A percentile compares a stretch with the other conserved stretches of the same genome.
Conservation (phyloP, 306 rosid genomes). For the Quercus bicolor region DNA sequence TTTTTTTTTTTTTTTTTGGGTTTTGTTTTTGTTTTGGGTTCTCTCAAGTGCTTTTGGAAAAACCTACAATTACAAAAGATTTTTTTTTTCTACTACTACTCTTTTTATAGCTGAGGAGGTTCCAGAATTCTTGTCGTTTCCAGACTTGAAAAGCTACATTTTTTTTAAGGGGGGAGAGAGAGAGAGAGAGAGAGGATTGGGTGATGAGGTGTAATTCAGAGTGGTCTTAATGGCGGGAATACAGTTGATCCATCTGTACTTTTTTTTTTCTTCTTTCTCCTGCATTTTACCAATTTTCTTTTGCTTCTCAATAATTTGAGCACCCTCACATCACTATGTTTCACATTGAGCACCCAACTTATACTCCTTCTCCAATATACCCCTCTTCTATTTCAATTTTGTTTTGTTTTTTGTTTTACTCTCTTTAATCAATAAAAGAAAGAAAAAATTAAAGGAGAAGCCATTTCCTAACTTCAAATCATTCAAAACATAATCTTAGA, state of each 20-base stretch:
- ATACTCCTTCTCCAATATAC: constrained; percentile 36
- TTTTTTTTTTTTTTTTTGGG: background rate
- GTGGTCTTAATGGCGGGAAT: constrained; percentile 65
- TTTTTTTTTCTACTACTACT: constrained; percentile 20
- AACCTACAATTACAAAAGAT: constrained; percentile 31
- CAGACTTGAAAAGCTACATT: background rate
- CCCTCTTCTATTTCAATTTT: background rate
- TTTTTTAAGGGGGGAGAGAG: background rate
- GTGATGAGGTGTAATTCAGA: constrained; percentile 31
- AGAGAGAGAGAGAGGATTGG: constrained; percentile 8
- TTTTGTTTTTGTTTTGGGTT: background rate
- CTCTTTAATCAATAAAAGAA: no score
- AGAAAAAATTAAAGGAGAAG: no score
- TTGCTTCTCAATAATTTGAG: constrained; percentile 31
- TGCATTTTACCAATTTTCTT: constrained; percentile 34
- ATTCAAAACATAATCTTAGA: no score
- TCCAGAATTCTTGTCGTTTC: constrained; percentile 53
- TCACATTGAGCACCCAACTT: constrained; percentile 30
- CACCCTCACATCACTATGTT: constrained; percentile 28
- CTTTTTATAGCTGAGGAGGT: constrained; percentile 45
- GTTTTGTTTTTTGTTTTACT: background rate
- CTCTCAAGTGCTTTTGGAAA: constrained; percentile 4
- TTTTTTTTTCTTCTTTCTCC: constrained; percentile 16
- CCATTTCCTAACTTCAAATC: no score
- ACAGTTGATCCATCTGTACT: constrained; percentile 60